phyloP scores from a whole-genome alignment of 73 alveolate species.

The Stentor coeruleus region DNA sequence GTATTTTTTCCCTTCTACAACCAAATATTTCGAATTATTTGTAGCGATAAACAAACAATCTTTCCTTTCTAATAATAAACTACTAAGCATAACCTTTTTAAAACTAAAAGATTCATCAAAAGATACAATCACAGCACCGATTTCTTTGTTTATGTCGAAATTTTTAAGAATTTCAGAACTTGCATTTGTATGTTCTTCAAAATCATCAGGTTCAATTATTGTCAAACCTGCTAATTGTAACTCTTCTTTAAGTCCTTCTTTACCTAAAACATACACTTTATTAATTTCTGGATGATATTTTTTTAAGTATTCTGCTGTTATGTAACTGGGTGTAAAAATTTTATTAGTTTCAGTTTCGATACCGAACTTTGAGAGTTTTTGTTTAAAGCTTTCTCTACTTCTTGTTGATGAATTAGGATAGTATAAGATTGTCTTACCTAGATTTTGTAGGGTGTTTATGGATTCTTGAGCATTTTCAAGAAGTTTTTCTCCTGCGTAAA shows the following conservation, averaged over 20 bases:
- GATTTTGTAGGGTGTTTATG: not conserved
- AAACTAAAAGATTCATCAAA: slow-evolving; percentile 19
- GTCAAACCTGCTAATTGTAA: not conserved
- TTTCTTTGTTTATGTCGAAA: not conserved
- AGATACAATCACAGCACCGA: slow-evolving; percentile 7
- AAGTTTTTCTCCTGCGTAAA: slow-evolving; percentile 3
- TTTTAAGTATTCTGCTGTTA: slow-evolving; percentile 7
- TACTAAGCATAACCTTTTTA: not conserved
- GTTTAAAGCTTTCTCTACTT: slow-evolving; percentile 5
- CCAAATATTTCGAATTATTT: not conserved
- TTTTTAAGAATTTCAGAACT: not conserved
- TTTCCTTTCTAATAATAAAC: not conserved
- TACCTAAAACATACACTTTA: not conserved
- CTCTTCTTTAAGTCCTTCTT: not conserved
- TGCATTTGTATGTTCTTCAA: slow-evolving; percentile 4
- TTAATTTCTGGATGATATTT: slow-evolving; percentile 11
- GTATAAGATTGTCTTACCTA: not conserved
- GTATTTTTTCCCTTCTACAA: slow-evolving; percentile 18
- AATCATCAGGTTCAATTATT: not conserved
- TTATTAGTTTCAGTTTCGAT: not conserved
- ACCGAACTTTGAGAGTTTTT: not conserved
- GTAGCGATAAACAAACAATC: slow-evolving; percentile 14
- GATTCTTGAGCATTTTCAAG: not conserved
- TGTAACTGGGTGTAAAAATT: slow-evolving; percentile 7
- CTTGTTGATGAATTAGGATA: not conserved